Conservation (phyloP, 345 rosid species). For the Dimocarpus longan region DNA sequence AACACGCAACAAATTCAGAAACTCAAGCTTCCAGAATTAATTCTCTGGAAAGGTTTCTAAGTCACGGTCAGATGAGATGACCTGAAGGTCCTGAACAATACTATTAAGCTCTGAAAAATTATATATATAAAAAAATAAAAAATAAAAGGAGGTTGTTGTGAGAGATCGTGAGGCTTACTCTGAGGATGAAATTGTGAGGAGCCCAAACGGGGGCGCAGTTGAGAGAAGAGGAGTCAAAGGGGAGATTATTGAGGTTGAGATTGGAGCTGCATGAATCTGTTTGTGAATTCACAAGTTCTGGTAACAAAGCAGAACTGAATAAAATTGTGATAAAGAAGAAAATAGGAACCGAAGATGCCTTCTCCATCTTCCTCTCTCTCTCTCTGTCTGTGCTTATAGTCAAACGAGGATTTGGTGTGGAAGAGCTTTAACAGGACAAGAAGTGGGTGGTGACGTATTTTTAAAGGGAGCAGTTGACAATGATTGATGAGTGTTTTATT, state of each 20-base stretch:
- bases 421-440: not conserved
- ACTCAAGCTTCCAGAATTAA: not conserved
- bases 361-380: not conserved
- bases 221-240: slow-evolving; percentile 49
- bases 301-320: not conserved
- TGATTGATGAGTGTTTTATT: not conserved
- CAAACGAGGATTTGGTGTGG: not conserved
- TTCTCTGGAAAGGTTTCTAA: not conserved
- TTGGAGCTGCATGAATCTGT: slow-evolving; percentile 49
- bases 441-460: not conserved
- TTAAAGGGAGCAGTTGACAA: slow-evolving; percentile 5
- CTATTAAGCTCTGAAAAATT: no score
- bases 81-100: no score
- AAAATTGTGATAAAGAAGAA: slow-evolving; percentile 11
- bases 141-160: no score
- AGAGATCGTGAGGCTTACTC: slow-evolving; percentile 49
- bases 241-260: slow-evolving; percentile 35
- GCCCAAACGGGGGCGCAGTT: slow-evolving; percentile 58
- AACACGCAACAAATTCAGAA: not conserved
- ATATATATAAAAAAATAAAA: no score
- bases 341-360: not conserved
- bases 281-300: slow-evolving; percentile 29
- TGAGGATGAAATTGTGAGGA: slow-evolving; percentile 47
- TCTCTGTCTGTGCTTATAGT: not conserved
- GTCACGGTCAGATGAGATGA: not conserved